These are phyloP conservation scores for Emmonsiellopsis sp. DNA, from an alignment of 2,329 filamentous ascomycete genomes.

Conservation along the genomic window DNA sequence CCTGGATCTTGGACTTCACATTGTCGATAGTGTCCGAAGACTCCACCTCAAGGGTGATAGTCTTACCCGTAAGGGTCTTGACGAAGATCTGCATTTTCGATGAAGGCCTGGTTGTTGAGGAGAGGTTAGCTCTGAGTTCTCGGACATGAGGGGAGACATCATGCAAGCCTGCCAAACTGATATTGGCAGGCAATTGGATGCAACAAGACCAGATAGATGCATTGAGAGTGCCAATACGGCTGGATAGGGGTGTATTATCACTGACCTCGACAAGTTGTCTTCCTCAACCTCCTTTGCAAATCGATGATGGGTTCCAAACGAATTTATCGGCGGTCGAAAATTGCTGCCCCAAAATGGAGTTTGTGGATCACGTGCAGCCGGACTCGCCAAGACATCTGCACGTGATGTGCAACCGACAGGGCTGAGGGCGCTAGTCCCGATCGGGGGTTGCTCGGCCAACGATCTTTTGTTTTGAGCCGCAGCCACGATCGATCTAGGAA, in stretches of 20 bases:
- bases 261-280: constrained; percentile 54
- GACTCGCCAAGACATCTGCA: background rate
- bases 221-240: background rate
- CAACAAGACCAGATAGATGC: background rate
- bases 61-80: constrained; percentile 89
- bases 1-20: constrained; percentile 95
- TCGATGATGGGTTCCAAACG: constrained; percentile 15
- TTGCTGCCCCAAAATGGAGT: constrained; percentile 16
- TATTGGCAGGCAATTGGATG: background rate
- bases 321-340: constrained; percentile 6
- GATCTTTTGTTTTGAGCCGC: constrained; percentile 6
- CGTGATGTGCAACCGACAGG: background rate
- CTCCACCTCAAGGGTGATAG: constrained; percentile 99
- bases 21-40: constrained; percentile 99
- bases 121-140: background rate
- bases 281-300: constrained; percentile 49
- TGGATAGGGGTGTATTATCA: constrained; percentile 7
- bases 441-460: constrained; percentile 12
- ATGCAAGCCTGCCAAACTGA: background rate
- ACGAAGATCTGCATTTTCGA: constrained; percentile 48
- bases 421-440: constrained; percentile 7
- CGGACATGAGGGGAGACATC: background rate
- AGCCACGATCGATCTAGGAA: background rate
- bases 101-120: constrained; percentile 30
- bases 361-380: constrained; percentile 22